These are phyloP conservation scores for Myrica gale DNA, from an alignment of 306 rosid species.

Conservation along the genomic window DNA sequence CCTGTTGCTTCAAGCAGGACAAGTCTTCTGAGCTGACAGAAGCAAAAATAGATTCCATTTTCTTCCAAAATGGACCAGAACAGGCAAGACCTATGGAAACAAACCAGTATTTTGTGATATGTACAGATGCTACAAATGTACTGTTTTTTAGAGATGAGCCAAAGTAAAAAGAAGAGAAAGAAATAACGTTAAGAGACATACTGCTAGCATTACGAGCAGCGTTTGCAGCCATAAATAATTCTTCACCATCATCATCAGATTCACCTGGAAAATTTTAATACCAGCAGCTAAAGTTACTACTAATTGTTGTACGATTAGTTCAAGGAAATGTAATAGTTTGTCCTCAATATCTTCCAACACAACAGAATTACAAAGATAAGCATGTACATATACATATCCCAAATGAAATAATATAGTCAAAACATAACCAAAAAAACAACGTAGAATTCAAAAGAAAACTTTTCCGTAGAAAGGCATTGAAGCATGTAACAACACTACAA, in stretches of 20 bases:
- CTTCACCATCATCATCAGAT: conserved; percentile 79
- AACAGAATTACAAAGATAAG: background rate
- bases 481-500: background rate
- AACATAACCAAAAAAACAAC: background rate
- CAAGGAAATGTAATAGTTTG: background rate
- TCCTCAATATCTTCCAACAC: too few species aligned
- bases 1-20: conserved; percentile 78
- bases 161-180: background rate
- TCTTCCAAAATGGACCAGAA: conserved; percentile 78
- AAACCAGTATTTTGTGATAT: conserved; percentile 31
- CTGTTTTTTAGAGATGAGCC: conserved; percentile 12
- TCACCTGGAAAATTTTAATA: conserved; percentile 61
- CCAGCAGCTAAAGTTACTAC: conserved; percentile 5
- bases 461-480: background rate
- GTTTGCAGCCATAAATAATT: conserved; percentile 63
- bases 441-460: background rate
- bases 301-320: background rate
- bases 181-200: conserved; percentile 46
- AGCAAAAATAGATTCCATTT: conserved; percentile 67
- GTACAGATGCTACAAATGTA: conserved; percentile 17
- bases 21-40: conserved; percentile 60
- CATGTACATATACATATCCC: background rate
- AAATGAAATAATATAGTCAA: background rate
- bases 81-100: conserved; percentile 61
- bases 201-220: conserved; percentile 68